Evolutionary conservation across 495 filamentous ascomycete species (phyloP).

Genomic region (Neurospora intermedia): DNA sequence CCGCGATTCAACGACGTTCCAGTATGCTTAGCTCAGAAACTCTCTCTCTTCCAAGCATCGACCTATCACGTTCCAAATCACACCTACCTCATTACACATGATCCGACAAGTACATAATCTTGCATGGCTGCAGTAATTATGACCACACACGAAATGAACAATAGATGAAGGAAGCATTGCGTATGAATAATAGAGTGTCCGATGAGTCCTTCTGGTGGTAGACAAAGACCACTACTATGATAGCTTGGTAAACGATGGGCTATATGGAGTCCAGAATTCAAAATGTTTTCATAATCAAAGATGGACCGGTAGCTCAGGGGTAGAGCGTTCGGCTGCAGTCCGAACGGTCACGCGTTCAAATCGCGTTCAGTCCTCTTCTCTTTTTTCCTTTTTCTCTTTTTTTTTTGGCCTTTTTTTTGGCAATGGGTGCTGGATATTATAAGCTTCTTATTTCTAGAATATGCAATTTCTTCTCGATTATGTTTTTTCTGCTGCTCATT

Average conservation of each 20-base stretch:
- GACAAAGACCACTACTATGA: too few relatives aligned
- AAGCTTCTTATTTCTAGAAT: too few relatives aligned
- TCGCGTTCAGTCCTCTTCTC: not conserved
- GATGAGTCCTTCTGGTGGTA: not conserved
- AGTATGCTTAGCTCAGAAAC: not conserved
- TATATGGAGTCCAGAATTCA: not conserved
- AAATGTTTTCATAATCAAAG: not conserved
- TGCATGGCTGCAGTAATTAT: not conserved
- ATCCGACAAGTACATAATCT: not conserved
- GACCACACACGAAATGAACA: not conserved
- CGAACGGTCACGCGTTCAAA: not conserved
- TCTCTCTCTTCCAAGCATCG: not conserved
- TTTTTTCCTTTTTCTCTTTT: not conserved
- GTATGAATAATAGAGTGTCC: not conserved
- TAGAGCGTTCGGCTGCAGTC: not conserved
- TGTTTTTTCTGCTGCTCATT: too few relatives aligned
- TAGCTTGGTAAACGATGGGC: too few relatives aligned
- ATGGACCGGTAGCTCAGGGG: not conserved
- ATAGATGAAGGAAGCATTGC: not conserved
- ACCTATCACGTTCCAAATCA: not conserved
- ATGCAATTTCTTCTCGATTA: too few relatives aligned
- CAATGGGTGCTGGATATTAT: too few relatives aligned
- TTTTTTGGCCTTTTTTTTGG: too few relatives aligned
- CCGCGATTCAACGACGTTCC: rapidly evolving
- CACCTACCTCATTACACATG: not conserved